A percentile compares a stretch with the other conserved stretches of the same genome.
These are phyloP conservation scores for Daldinia sp. DNA, from an alignment of 2,329 filamentous ascomycete genomes.

Conservation along the genomic window DNA sequence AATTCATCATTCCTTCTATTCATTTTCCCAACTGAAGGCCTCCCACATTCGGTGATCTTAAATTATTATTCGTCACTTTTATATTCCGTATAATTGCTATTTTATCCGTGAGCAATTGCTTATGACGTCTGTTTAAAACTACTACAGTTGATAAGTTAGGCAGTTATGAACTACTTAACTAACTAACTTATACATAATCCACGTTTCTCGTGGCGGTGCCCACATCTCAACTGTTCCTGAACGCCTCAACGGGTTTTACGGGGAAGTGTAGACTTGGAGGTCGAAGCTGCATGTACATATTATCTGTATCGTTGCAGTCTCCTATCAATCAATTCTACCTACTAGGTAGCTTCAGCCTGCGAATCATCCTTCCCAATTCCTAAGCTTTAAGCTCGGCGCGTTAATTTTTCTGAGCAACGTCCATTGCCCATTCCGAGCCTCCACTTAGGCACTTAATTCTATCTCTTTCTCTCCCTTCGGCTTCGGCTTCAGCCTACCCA, in stretches of 20 bases:
- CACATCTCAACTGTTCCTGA: constrained; percentile 20
- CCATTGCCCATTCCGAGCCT: neutral
- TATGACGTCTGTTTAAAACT: constrained; percentile 9
- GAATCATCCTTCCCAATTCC: constrained; percentile 15
- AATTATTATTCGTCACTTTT: constrained; percentile 3
- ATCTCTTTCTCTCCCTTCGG: neutral
- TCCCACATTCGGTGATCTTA: constrained; percentile 6
- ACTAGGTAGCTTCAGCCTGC: constrained; percentile 11
- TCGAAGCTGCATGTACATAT: constrained; percentile 19
- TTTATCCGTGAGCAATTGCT: constrained; percentile 2
- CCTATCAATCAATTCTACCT: constrained; percentile 7
- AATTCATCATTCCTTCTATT: neutral
- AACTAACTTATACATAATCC: constrained; percentile 13
- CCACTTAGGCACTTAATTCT: constrained; percentile 10
- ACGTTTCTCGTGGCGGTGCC: constrained; percentile 18
- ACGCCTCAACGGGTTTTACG: constrained; percentile 25
- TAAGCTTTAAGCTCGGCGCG: constrained; percentile 17
- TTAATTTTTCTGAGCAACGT: constrained; percentile 13
- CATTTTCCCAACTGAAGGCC: neutral
- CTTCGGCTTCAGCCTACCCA: neutral
- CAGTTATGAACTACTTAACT: neutral
- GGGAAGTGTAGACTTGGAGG: constrained; percentile 16
- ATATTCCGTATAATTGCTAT: constrained; percentile 1
- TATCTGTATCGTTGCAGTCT: constrained; percentile 19
- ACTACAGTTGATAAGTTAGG: neutral